Evolutionary conservation across 805 yeast genomes (phyloP), one percentile per base, ranked within the genome.

Genomic region (Crinitomyces ghanaensis): DNA sequence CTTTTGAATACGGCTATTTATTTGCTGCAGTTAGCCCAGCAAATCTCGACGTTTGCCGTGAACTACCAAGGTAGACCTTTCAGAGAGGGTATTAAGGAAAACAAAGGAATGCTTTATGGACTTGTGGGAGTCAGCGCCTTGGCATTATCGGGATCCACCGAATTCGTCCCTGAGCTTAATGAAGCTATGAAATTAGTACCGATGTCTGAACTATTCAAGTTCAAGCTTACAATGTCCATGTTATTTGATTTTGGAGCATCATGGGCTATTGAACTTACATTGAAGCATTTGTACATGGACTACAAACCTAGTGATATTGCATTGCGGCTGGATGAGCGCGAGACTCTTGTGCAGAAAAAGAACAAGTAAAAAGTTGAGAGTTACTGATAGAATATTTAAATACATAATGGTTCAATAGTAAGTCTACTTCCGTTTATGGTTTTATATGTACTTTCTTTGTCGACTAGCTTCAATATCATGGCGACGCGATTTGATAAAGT

Each of bases 41-140:
- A 91, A 59, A 93, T 91, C 34, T 83, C 96, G 11, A 91, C 98
- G 0, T 91, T 86, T 65, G 95, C 95, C 14, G 95, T 91, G 38
- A 91, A 91, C 62, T 91, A 91, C 60, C 94, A 84, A 63, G 98
- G 98, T 35, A 76, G 80, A 46, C 98, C 98, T 36, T 91, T 91
- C 65, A 78, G 93, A 57, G 95, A 91, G 62, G 74, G 83, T 37
- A 79, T 91, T 48, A 66, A 65, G 34, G 94, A 80, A 57, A 91
- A 91, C 62, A 81, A 77, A 60, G 97, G 96, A 44, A 91, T 91
- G 97, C 88, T 79, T 62, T 88, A 83, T 48, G 98, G 98, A 16
- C 68, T 91, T 37, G 54, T 88, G 23, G 95, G 95, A 45, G 96
- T 88, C 44, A 79, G 93, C 16, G 83, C 71, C 26, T 68, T 91